Conservation (phyloP, 768 basidiomycete genomes). For the Mycena chlorophos region DNA sequence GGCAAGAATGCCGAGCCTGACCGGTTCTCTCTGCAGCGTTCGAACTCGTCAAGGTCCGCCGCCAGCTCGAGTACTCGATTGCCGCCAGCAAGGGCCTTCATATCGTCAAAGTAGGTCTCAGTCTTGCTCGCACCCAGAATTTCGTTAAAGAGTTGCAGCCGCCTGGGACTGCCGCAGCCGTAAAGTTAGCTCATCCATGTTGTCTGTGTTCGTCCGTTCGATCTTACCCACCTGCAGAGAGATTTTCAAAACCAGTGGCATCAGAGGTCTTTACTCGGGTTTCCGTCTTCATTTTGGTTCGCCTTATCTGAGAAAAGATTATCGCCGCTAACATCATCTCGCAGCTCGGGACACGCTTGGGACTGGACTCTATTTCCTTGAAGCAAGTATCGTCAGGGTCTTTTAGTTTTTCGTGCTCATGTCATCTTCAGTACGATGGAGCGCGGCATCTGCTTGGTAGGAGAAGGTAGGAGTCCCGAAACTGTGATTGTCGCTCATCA, state of each 20-base stretch:
- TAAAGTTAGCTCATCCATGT: conserved; percentile 29
- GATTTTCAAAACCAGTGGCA: conserved; percentile 65
- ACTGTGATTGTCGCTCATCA: not conserved
- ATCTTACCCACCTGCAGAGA: conserved; percentile 42
- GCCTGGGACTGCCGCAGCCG: conserved; percentile 76
- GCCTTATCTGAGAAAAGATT: conserved; percentile 26
- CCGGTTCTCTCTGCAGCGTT: conserved; percentile 55
- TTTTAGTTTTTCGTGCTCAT: not conserved
- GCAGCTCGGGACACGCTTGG: conserved; percentile 86
- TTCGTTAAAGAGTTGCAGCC: conserved; percentile 33
- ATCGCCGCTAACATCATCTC: conserved; percentile 7
- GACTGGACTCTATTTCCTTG: conserved; percentile 89
- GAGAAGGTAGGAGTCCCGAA: not conserved
- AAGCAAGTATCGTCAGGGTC: conserved; percentile 29
- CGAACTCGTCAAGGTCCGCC: conserved; percentile 92
- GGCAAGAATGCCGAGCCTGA: not conserved
- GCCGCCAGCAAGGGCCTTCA: conserved; percentile 74
- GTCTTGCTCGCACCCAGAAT: too few relatives aligned
- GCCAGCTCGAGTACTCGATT: conserved; percentile 91
- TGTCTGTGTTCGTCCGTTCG: not conserved
- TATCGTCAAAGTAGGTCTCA: conserved; percentile 51
- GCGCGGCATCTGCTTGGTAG: conserved; percentile 78
- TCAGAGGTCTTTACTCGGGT: conserved; percentile 75
- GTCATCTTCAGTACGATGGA: conserved; percentile 62
- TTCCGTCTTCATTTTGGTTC: conserved; percentile 83